A percentile compares a stretch with the other conserved stretches of the same genome.
phyloP scores from a whole-genome alignment of 129 eudicot species.

The Flaveria trinervia region DNA sequence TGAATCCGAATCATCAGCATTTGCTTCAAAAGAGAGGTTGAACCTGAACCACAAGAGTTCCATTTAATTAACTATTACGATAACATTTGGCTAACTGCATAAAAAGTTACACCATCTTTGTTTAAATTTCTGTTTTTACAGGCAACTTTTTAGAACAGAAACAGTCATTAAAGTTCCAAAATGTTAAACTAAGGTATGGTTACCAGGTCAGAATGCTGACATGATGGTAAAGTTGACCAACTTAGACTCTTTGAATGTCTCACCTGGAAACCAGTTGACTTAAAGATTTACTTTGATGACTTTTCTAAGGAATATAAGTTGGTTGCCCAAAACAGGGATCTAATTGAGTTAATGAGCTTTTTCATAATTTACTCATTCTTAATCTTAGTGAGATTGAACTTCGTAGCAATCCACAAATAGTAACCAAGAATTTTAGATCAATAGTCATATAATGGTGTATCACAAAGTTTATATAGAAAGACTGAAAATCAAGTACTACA shows the following conservation, averaged over 20 bases:
- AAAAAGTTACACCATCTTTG: background rate
- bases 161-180: background rate
- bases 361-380: background rate
- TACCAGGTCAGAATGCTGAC: background rate
- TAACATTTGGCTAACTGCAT: background rate
- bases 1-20: slow-evolving; percentile 53
- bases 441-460: background rate
- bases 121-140: background rate
- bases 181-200: background rate
- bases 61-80: background rate
- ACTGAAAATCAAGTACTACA: background rate
- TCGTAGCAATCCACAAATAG: background rate
- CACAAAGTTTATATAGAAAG: background rate
- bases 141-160: background rate
- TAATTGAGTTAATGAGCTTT: background rate
- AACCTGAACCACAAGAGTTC: slow-evolving; percentile 20
- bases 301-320: background rate
- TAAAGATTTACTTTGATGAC: background rate
- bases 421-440: background rate
- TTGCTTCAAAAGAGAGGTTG: slow-evolving; percentile 59
- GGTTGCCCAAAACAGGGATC: background rate
- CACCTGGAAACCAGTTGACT: background rate
- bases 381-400: background rate
- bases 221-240: background rate
- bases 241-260: background rate